phyloP scores from a whole-genome alignment of 768 basidiomycete species.

The Lentinus brumalis region DNA sequence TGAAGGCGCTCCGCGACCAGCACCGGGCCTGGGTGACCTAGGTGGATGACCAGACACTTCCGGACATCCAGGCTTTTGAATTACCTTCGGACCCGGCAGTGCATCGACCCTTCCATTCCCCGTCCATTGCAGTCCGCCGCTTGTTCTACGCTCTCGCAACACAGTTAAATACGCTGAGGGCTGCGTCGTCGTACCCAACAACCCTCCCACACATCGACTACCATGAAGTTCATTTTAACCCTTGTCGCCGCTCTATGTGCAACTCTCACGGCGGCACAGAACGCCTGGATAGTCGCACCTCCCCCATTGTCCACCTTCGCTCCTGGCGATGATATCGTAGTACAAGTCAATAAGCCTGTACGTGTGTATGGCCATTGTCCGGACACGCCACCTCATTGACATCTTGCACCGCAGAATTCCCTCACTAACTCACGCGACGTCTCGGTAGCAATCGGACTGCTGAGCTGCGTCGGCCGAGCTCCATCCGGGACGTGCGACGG shows the following conservation, averaged over 20 bases:
- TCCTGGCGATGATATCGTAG: conserved; percentile 16
- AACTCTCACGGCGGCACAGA: conserved; percentile 31
- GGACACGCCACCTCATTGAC: neutral
- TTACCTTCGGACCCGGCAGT: too few species aligned
- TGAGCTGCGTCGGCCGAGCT: conserved; percentile 21
- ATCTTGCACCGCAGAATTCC: conserved; percentile 21
- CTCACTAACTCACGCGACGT: conserved; percentile 35
- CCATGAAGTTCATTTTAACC: too few species aligned
- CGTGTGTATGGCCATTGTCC: neutral
- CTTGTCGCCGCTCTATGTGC: conserved; percentile 21
- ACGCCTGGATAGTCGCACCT: conserved; percentile 33
- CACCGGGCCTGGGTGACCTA: too few species aligned
- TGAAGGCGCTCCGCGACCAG: too few species aligned
- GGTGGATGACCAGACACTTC: too few species aligned
- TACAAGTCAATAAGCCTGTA: conserved; percentile 31
- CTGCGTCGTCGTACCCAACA: too few species aligned
- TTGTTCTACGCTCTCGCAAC: too few species aligned
- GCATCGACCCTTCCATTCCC: too few species aligned
- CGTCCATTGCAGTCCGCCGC: too few species aligned
- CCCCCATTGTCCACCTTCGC: neutral
- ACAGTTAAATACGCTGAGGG: too few species aligned
- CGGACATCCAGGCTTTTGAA: too few species aligned
- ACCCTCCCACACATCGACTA: too few species aligned
- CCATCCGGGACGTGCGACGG: conserved; percentile 18
- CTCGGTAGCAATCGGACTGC: conserved; percentile 34